These are phyloP conservation scores for Chlamydomonas reinhardtii DNA, from an alignment of 163 green algal species.

Conservation along the genomic window DNA sequence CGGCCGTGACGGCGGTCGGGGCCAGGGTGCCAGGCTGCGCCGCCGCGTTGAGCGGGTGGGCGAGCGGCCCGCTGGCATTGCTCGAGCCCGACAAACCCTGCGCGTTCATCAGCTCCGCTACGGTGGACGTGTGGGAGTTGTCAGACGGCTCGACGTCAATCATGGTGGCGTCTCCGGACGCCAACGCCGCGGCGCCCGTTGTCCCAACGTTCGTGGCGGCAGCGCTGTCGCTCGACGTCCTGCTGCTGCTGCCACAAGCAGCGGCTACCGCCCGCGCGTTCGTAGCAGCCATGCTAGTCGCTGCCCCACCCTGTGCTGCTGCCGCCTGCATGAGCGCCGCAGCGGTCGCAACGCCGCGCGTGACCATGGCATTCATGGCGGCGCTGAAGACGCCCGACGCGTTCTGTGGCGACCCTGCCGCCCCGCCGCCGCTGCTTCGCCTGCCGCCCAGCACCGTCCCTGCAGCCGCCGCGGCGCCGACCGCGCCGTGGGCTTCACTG, in stretches of 20 bases:
- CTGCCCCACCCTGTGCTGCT: neutral
- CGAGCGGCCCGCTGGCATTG: neutral
- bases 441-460: no score
- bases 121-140: constrained; percentile 14
- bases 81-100: neutral
- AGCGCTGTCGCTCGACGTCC: constrained; percentile 1
- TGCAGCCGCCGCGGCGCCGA: no score
- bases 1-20: neutral
- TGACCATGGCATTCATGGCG: neutral
- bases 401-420: neutral
- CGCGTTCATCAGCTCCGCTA: neutral
- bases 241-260: constrained; percentile 8
- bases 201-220: no score
- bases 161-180: neutral
- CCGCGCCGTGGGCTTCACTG: no score
- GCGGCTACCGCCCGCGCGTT: neutral
- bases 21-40: no score
- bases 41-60: neutral
- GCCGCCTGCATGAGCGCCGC: neutral
- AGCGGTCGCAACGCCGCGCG: neutral
- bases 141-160: constrained; percentile 39
- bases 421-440: neutral
- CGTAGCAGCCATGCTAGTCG: no score
- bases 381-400: neutral
- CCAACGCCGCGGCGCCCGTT: neutral